Evolutionary conservation across 495 filamentous ascomycete genomes (phyloP), one percentile per base, ranked within the genome.

Genomic region (Lasiosphaeria ovina): DNA sequence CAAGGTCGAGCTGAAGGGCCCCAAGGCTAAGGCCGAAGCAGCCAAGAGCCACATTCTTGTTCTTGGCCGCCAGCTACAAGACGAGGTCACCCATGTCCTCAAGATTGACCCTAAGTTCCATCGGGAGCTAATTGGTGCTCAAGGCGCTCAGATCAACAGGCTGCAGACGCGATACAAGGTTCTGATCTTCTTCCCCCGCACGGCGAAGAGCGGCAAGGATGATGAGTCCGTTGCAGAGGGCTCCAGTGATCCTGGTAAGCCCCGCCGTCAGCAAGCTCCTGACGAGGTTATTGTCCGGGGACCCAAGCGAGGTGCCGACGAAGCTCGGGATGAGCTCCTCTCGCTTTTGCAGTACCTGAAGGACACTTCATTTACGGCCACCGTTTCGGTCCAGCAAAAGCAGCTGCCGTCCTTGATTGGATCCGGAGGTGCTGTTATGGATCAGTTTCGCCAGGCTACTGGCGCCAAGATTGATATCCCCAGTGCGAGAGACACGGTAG

Each of bases 261-360:
- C 78, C 51, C 81, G 79, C 54, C 87, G 88, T 51, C 86, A 89
- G 66, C 93, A 97, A 73, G 88, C 82, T 47, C 76, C 89, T 17
- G 91, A 99, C 73, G 95, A 97, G 75, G 93, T 98, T 17, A 82
- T 92, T 44, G 83, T 99, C 61, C 89, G 90, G 65, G 94, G 94
- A 17, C 91, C 92, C 12, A 93, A 87, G 77, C 88, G 88, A 75
- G 95, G 93, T 51, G 93, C 92, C 5, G 92, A 97, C 69, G 85
- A 88, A 59, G 92, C 93, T 55, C 85, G 92, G 48, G 90, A 92
- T 57, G 95, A 99, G 76, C 85, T 99, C 17, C 81, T 91, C 33
- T 91, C 86, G 48, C 76, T 98, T 54, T 75, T 93, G 59, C 89
- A 97, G 74, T 98, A 91, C 71, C 86, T 90, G 34, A 83, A 89